A percentile compares a stretch with the other conserved stretches of the same genome.
These are phyloP conservation scores for Triticum urartu DNA, from an alignment of 176 grass and related monocot genomes.

Conservation along the genomic window DNA sequence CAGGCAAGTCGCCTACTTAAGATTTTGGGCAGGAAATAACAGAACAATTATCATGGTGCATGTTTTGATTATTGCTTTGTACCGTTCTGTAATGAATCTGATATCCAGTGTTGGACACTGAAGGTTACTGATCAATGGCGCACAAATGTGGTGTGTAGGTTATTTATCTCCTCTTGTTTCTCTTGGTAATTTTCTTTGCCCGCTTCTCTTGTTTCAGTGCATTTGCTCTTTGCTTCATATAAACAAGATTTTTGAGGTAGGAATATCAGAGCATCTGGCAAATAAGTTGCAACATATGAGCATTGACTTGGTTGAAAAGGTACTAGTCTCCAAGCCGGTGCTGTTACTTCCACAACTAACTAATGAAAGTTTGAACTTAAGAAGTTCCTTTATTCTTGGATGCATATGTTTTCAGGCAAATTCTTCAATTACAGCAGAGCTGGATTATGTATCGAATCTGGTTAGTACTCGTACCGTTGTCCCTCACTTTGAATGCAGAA, in stretches of 20 bases:
- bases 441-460: conserved; percentile 93
- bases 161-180: conserved; percentile 8
- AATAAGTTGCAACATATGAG: conserved; percentile 72
- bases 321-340: conserved; percentile 16
- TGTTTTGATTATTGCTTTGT: conserved; percentile 10
- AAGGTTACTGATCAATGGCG: conserved; percentile 21
- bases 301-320: conserved; percentile 77
- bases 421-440: conserved; percentile 78
- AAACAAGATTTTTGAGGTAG: conserved; percentile 96
- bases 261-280: conserved; percentile 83
- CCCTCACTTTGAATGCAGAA: neutral
- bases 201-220: conserved; percentile 46
- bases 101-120: neutral
- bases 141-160: neutral
- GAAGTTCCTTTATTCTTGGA: neutral
- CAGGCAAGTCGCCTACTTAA: neutral
- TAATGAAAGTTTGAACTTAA: conserved; percentile 29
- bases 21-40: conserved; percentile 17
- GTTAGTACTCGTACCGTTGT: conserved; percentile 39
- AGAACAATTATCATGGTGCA: neutral
- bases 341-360: conserved; percentile 7
- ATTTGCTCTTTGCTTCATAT: conserved; percentile 88
- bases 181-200: conserved; percentile 11
- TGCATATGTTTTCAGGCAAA: conserved; percentile 66
- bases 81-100: conserved; percentile 10